These are phyloP conservation scores for Erodium trifolium DNA, from an alignment of 441 rosid species.

Conservation along the genomic window DNA sequence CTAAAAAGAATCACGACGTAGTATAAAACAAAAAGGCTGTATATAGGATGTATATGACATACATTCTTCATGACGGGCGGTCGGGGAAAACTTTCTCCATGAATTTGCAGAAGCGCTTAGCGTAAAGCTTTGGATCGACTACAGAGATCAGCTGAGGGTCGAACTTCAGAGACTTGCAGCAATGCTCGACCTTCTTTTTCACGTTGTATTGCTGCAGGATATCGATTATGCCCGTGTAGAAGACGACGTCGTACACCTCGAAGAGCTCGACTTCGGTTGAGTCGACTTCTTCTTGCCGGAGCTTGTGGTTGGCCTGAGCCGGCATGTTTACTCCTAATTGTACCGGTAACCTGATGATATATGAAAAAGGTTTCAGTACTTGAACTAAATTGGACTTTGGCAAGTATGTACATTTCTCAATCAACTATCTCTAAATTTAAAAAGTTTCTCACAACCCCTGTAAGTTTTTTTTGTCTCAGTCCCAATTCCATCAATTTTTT, in stretches of 20 bases:
- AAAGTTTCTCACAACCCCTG: too few species aligned
- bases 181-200: constrained; percentile 63
- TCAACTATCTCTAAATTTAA: too few species aligned
- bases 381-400: too few species aligned
- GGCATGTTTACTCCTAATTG: constrained; percentile 99
- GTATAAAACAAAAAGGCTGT: background rate
- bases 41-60: background rate
- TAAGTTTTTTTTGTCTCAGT: too few species aligned
- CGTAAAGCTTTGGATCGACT: constrained; percentile 62
- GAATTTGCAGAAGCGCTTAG: constrained; percentile 62
- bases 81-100: constrained; percentile 59
- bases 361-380: background rate
- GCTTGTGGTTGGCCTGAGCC: background rate
- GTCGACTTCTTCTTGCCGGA: constrained; percentile 42
- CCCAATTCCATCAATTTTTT: too few species aligned
- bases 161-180: constrained; percentile 52
- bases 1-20: background rate
- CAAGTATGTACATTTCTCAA: too few species aligned
- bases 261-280: constrained; percentile 56
- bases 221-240: constrained; percentile 88
- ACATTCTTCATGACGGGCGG: background rate
- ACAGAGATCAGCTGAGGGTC: constrained; percentile 63
- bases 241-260: constrained; percentile 81
- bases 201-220: constrained; percentile 73
- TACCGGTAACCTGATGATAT: constrained; percentile 58